Evolutionary conservation across 2,329 filamentous ascomycete species (phyloP).

Genomic region (Fusarium papillatum): DNA sequence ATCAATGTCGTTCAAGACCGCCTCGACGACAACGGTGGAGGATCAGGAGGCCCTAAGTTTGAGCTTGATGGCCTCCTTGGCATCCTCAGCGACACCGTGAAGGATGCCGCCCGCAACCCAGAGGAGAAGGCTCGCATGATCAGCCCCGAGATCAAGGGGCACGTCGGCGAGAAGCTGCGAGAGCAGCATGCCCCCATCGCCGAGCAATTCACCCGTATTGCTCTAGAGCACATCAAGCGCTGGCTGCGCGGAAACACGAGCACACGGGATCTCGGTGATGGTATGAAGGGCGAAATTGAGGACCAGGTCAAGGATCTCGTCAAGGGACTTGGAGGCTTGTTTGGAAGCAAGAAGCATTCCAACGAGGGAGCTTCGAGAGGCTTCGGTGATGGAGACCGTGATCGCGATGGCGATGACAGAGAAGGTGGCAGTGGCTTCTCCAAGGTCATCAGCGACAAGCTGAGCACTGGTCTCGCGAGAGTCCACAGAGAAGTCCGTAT

Average conservation of each 20-base stretch:
- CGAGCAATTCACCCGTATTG: conserved; percentile 60
- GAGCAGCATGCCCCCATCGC: conserved; percentile 59
- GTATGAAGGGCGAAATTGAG: conserved; percentile 58
- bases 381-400: conserved; percentile 45
- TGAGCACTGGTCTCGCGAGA: conserved; percentile 58
- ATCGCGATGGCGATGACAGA: conserved; percentile 42
- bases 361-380: conserved; percentile 49
- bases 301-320: conserved; percentile 60
- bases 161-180: conserved; percentile 54
- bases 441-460: conserved; percentile 60
- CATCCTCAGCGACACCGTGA: conserved; percentile 57
- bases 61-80: conserved; percentile 59
- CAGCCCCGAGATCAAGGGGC: conserved; percentile 61
- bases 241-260: conserved; percentile 59
- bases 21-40: conserved; percentile 46
- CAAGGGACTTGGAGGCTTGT: conserved; percentile 57
- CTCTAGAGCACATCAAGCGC: conserved; percentile 60
- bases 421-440: conserved; percentile 55
- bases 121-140: conserved; percentile 61
- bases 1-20: conserved; percentile 57
- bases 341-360: conserved; percentile 53
- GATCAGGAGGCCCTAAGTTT: conserved; percentile 47
- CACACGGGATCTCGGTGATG: conserved; percentile 57
- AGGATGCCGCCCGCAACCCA: conserved; percentile 59
- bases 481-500: conserved; percentile 61